These are phyloP conservation scores for Amphirosellinia nigrospora DNA, from an alignment of 495 filamentous ascomycete genomes.

Conservation along the genomic window DNA sequence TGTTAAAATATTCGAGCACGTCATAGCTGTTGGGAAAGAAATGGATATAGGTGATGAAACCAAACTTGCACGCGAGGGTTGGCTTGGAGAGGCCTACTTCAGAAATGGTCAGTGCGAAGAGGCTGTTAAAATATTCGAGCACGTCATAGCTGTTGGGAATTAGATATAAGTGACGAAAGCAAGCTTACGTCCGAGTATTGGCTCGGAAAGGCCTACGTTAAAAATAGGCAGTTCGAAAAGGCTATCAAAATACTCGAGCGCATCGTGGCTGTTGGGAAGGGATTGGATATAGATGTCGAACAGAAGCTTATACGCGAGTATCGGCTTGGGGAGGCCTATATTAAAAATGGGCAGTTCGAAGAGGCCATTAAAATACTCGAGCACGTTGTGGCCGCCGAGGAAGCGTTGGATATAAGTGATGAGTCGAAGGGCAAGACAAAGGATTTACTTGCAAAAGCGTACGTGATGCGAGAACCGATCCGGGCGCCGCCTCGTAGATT, in stretches of 20 bases:
- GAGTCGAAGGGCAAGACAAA: background rate
- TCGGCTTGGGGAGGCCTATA: constrained; percentile 41
- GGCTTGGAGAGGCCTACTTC: no score
- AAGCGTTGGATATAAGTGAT: background rate
- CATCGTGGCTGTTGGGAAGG: no score
- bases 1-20: constrained; percentile 36
- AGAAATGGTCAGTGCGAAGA: constrained; percentile 32
- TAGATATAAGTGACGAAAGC: background rate
- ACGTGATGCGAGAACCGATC: background rate
- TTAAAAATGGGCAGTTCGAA: constrained; percentile 30
- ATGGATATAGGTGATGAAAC: constrained; percentile 30
- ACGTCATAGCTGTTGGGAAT: background rate
- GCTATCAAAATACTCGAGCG: constrained; percentile 46
- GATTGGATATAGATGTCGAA: no score
- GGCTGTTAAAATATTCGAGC: constrained; percentile 34
- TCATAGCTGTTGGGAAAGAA: constrained; percentile 26
- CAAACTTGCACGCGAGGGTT: no score
- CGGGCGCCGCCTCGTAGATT: background rate
- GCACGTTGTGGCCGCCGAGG: constrained; percentile 32
- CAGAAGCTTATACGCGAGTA: no score
- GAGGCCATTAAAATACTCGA: constrained; percentile 36
- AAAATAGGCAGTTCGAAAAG: constrained; percentile 25
- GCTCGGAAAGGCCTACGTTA: constrained; percentile 40
- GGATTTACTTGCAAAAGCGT: background rate
- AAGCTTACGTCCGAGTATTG: constrained; percentile 34